Evolutionary conservation across 192 early-diverging fungal genomes (phyloP).

Genomic region (Backusella liffmaniae): DNA sequence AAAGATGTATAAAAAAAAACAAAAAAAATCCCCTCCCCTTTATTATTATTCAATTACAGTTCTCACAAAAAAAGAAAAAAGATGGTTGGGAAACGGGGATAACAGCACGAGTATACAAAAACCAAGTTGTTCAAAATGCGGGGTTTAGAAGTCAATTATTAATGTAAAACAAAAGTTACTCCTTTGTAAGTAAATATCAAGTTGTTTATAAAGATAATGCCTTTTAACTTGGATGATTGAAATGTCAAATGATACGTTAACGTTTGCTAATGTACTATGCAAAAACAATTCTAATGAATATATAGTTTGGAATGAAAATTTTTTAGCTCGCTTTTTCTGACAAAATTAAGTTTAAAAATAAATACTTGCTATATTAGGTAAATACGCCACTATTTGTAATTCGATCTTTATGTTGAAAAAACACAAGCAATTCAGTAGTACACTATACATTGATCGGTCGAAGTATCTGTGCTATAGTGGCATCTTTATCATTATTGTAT

Average conservation of each 20-base stretch:
- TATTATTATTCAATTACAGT: slow-evolving; percentile 6
- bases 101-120: not conserved
- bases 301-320: not conserved
- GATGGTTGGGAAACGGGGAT: not conserved
- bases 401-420: not conserved
- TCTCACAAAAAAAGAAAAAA: slow-evolving; percentile 6
- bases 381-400: not conserved
- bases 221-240: not conserved
- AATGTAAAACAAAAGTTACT: not conserved
- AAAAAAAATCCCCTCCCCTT: not conserved
- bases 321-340: not conserved
- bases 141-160: not conserved
- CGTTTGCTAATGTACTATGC: not conserved
- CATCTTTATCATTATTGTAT: not conserved
- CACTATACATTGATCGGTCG: not conserved
- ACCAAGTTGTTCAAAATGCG: not conserved
- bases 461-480: not conserved
- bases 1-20: not conserved
- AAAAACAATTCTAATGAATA: not conserved
- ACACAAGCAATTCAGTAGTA: not conserved
- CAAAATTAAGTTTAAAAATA: slow-evolving; percentile 1
- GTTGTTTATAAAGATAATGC: not conserved
- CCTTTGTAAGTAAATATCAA: not conserved
- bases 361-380: not conserved
- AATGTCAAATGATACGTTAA: not conserved